These are phyloP conservation scores for Closterium sp. DNA, from an alignment of 139 green algal species.

Conservation along the genomic window DNA sequence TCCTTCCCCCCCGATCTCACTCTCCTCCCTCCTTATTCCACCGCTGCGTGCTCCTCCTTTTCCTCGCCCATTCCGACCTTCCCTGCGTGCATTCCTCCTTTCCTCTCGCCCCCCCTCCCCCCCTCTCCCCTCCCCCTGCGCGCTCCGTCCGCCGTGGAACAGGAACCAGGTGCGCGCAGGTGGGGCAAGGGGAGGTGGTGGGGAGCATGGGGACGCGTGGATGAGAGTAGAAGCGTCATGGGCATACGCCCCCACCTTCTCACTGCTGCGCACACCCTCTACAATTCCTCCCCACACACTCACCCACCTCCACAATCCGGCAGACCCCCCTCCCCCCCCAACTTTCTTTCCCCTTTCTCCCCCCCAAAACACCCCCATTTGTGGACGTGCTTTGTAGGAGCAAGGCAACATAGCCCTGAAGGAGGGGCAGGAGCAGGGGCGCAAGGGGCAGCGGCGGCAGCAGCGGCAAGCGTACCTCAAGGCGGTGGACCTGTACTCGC, in stretches of 20 bases:
- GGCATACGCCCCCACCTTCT: neutral
- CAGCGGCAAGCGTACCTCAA: conserved; percentile 13
- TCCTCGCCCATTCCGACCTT: neutral
- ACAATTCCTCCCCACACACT: neutral
- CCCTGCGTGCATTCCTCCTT: too few species aligned
- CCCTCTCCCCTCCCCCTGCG: too few species aligned
- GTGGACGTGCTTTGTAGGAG: conserved; percentile 21
- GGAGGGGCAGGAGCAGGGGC: conserved; percentile 9
- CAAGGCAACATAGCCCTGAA: conserved; percentile 47
- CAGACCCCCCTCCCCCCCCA: neutral
- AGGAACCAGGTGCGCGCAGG: too few species aligned
- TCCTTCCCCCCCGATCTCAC: too few species aligned
- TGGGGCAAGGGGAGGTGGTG: too few species aligned
- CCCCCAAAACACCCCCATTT: too few species aligned
- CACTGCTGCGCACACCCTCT: too few species aligned
- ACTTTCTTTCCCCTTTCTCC: neutral
- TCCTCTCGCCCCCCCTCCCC: too few species aligned
- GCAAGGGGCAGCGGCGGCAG: neutral
- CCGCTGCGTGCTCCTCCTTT: neutral
- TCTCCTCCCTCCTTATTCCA: neutral
- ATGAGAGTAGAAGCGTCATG: too few species aligned
- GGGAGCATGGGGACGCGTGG: too few species aligned
- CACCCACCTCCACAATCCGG: neutral
- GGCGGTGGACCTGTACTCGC: conserved; percentile 28
- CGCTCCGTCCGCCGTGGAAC: too few species aligned